Evolutionary conservation across 768 basidiomycete genomes (phyloP).

Genomic region (Kwoniella dendrophila): DNA sequence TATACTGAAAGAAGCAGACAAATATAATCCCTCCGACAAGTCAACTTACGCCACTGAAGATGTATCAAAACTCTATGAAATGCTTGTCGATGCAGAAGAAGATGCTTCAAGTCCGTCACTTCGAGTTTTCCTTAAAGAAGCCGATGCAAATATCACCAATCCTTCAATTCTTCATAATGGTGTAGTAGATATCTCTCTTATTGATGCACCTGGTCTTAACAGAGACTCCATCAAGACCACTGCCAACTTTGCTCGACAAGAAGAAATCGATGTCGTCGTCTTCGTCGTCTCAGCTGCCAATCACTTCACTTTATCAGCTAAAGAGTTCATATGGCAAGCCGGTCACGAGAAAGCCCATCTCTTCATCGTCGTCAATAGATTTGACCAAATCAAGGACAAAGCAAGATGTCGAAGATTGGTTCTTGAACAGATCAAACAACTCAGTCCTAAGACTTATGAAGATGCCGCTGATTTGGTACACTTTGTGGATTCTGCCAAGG

Average conservation of each 20-base stretch:
- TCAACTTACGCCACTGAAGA: conserved; percentile 72
- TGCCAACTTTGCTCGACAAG: conserved; percentile 89
- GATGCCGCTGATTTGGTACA: conserved; percentile 93
- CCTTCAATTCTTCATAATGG: conserved; percentile 91
- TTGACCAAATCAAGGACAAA: conserved; percentile 92
- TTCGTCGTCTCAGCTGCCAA: conserved; percentile 98
- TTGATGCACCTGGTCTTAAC: conserved; percentile 97
- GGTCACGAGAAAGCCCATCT: conserved; percentile 96
- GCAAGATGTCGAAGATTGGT: conserved; percentile 84
- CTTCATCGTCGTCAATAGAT: conserved; percentile 99
- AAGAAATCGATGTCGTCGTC: conserved; percentile 97
- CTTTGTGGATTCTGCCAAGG: conserved; percentile 86
- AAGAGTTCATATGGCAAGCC: conserved; percentile 88
- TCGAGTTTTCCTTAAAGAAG: conserved; percentile 86
- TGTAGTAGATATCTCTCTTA: conserved; percentile 94
- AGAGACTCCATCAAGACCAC: conserved; percentile 94
- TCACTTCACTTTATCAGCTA: conserved; percentile 93
- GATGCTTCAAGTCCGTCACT: conserved; percentile 65
- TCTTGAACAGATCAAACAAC: conserved; percentile 87
- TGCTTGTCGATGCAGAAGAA: conserved; percentile 73
- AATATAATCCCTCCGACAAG: conserved; percentile 71
- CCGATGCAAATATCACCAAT: conserved; percentile 63
- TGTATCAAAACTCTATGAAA: conserved; percentile 72
- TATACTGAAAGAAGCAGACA: conserved; percentile 59
- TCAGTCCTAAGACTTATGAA: conserved; percentile 89